Evolutionary conservation across 2,329 filamentous ascomycete species (phyloP).

Genomic region (Arthrobotrys musiformis): DNA sequence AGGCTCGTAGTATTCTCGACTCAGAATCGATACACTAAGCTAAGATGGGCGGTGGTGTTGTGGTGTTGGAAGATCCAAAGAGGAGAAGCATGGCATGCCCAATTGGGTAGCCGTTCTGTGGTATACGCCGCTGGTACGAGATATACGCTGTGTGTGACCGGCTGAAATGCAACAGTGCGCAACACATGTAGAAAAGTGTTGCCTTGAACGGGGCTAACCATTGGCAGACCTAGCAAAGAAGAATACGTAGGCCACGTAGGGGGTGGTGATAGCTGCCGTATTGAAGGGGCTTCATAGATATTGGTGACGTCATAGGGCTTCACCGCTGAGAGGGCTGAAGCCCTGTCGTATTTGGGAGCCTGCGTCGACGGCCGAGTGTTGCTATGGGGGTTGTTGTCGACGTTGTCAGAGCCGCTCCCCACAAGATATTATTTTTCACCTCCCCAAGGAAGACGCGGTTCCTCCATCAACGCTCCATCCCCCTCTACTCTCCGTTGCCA

Average conservation of each 20-base stretch:
- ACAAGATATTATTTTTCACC: not conserved
- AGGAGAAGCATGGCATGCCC: not conserved
- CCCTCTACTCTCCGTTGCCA: not conserved
- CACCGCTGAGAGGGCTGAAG: not conserved
- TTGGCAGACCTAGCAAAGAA: not conserved
- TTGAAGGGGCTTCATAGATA: not conserved
- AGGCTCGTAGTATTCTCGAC: no score
- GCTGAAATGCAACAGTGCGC: conserved; percentile 16
- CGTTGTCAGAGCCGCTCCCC: not conserved
- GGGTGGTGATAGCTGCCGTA: not conserved
- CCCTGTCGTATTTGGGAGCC: not conserved
- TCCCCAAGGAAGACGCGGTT: not conserved
- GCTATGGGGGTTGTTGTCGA: not conserved
- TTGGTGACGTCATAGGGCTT: not conserved
- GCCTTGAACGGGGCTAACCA: not conserved
- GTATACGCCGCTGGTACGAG: conserved; percentile 2
- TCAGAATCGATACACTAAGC: no score
- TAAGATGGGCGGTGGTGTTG: not conserved
- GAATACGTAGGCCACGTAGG: not conserved
- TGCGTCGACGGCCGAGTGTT: not conserved
- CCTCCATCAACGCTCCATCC: not conserved
- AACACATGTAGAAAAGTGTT: conserved; percentile 23
- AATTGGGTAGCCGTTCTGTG: not conserved
- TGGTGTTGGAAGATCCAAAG: not conserved
- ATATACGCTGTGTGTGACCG: conserved; percentile 31